These are phyloP conservation scores for Kwoniella sp. DNA, from an alignment of 768 basidiomycete genomes.

Conservation along the genomic window DNA sequence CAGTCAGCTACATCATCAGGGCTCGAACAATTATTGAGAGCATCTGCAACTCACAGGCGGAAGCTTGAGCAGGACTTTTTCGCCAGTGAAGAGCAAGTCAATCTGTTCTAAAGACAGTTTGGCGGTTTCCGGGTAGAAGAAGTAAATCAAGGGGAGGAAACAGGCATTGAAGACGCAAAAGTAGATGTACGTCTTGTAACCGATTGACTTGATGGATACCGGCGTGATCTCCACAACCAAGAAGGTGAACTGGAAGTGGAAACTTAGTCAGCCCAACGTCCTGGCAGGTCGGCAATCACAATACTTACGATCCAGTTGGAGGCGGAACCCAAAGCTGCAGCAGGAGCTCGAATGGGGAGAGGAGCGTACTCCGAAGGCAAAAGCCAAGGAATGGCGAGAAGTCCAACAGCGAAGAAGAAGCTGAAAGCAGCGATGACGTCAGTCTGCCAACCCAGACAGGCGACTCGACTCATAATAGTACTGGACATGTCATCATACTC, in stretches of 20 bases:
- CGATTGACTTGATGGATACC: constrained; percentile 21
- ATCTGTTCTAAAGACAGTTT: constrained; percentile 26
- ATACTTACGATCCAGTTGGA: constrained; percentile 30
- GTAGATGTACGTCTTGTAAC: constrained; percentile 22
- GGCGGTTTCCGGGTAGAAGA: constrained; percentile 30
- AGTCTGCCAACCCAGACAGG: too few species aligned
- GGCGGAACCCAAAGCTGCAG: constrained; percentile 24
- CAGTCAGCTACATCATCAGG: neutral
- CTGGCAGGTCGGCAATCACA: too few species aligned
- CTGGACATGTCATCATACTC: too few species aligned
- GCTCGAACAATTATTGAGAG: neutral
- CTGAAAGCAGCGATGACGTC: neutral
- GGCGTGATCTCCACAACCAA: constrained; percentile 30
- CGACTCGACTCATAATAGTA: too few species aligned
- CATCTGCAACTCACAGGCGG: constrained; percentile 9
- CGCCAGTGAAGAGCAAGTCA: constrained; percentile 27
- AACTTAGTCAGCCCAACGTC: too few species aligned
- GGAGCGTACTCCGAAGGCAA: constrained; percentile 27
- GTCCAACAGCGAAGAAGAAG: constrained; percentile 23
- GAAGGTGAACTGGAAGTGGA: constrained; percentile 20
- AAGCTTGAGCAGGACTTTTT: constrained; percentile 4
- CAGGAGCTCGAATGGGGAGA: constrained; percentile 27
- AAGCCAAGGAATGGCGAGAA: constrained; percentile 31
- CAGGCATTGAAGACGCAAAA: constrained; percentile 26
- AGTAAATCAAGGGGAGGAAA: constrained; percentile 30